phyloP scores from a whole-genome alignment of 2,329 filamentous ascomycete genomes.

The Cytospora piceicola region DNA sequence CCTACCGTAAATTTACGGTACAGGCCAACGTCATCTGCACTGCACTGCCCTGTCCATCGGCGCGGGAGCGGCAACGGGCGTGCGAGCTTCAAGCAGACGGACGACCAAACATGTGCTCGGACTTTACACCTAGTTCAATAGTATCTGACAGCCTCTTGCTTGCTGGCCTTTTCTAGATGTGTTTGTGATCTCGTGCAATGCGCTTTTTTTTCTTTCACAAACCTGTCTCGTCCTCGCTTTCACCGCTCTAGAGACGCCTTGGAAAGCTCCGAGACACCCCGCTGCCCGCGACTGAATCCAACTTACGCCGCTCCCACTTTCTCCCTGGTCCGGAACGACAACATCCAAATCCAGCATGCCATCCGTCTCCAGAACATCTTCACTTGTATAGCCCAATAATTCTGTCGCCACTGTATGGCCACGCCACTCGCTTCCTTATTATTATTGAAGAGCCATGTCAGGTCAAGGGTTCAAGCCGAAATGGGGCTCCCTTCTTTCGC shows the following conservation, averaged over 20 bases:
- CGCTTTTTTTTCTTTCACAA: not conserved
- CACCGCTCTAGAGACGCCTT: conserved; percentile 14
- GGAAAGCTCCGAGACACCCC: conserved; percentile 23
- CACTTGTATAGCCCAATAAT: conserved; percentile 10
- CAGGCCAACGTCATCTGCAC: not conserved
- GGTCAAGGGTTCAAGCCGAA: conserved; percentile 57
- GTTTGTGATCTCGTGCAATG: conserved; percentile 19
- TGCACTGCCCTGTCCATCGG: not conserved
- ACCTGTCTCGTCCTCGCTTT: conserved; percentile 10
- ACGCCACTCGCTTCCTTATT: conserved; percentile 26
- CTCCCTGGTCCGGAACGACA: conserved; percentile 22
- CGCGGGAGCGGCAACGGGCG: not conserved
- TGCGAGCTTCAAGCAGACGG: not conserved
- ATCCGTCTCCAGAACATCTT: conserved; percentile 14
- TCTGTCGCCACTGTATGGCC: conserved; percentile 29
- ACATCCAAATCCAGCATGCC: conserved; percentile 28
- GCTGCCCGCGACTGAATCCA: conserved; percentile 17
- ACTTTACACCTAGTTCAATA: conserved; percentile 1
- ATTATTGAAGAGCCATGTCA: conserved; percentile 46
- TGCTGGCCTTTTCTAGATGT: conserved; percentile 4
- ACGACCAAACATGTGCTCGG: not conserved
- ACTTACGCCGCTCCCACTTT: conserved; percentile 18
- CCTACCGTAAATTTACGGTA: not conserved
- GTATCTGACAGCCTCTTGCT: conserved; percentile 2
- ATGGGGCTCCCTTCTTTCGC: conserved; percentile 83